Evolutionary conservation across 78 protist genomes (phyloP), one percentile per base, ranked within the genome.

Genomic region (Speleostelium caveatum): DNA sequence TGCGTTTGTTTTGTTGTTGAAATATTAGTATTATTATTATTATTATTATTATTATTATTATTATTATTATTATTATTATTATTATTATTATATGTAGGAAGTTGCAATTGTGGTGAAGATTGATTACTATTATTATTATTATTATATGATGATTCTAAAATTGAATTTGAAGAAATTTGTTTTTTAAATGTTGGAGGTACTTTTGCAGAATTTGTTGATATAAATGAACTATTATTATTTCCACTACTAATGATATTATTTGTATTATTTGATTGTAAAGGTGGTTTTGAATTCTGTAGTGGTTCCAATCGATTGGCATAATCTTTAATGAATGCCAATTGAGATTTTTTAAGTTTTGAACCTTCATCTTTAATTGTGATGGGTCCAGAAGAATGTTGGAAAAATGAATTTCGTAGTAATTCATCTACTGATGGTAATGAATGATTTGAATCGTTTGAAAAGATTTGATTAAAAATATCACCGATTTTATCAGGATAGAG

Each of bases 271-370:
- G 61, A 17, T 41, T 77, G 36, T 19, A 33, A 35, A 41, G 78
- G 32, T 58, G 72, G 49, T 41, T 71, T 42, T 42, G 33, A 55
- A 35, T 22, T 7, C 38, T 58, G 33, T 35, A 45, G 42, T 26
- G 41, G 21, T 42, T 83, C 80, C 22, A 59, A 36, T 41, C 32
- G 26, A 69, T 60, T 45, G 3, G 72, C 12, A 60, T 49, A 38
- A 10, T 67, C 77, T 30, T 83, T 83, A 28, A 83, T 59, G 22
- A 83, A 83, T 1, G 77, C 61, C 22, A 60, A 26, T 32, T 83
- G 91, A 36, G 91, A 83, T 59, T 83, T 83, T 66, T 83, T 83
- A 42, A 83, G 22, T 36, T 83, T 83, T 16, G 71, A 77, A 26
- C 56, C 66, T 6, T 28, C 3, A 21, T 73, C 79, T 60, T 58